Percentiles rank a stretch among this genome's conserved stretches.
Evolutionary conservation across 2,329 filamentous ascomycete genomes (phyloP).

Genomic region (Penicillium sp.): DNA sequence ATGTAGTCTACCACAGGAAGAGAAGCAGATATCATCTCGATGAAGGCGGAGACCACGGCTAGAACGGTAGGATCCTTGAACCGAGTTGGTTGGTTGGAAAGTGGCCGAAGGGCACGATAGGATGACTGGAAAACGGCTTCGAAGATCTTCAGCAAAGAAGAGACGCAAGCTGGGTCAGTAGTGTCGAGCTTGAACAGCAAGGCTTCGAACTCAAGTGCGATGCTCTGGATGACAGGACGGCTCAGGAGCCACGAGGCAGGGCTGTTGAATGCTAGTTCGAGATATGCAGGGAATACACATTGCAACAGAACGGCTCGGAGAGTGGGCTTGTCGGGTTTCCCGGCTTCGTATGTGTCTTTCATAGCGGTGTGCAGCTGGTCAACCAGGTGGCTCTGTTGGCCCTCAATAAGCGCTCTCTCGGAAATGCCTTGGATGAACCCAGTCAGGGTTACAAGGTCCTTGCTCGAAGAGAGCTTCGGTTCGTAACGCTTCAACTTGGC

Average conservation of each 20-base stretch:
- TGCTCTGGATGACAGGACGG: slow-evolving; percentile 50
- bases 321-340: slow-evolving; percentile 39
- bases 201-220: slow-evolving; percentile 40
- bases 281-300: slow-evolving; percentile 55
- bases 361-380: slow-evolving; percentile 52
- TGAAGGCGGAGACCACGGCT: slow-evolving; percentile 36
- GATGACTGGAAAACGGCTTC: slow-evolving; percentile 38
- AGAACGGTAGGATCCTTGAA: slow-evolving; percentile 41
- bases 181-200: slow-evolving; percentile 47
- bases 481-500: slow-evolving; percentile 58
- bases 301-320: slow-evolving; percentile 52
- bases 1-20: slow-evolving; percentile 48
- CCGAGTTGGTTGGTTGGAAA: slow-evolving; percentile 32
- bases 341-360: slow-evolving; percentile 42
- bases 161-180: slow-evolving; percentile 37
- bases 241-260: slow-evolving; percentile 50
- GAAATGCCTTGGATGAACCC: slow-evolving; percentile 58
- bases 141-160: slow-evolving; percentile 36
- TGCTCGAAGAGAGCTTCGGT: slow-evolving; percentile 48
- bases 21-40: slow-evolving; percentile 41
- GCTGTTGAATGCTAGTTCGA: slow-evolving; percentile 47
- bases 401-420: slow-evolving; percentile 55
- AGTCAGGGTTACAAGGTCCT: slow-evolving; percentile 52
- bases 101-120: slow-evolving; percentile 32
- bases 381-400: slow-evolving; percentile 54